Evolutionary conservation across 352 stramenopile species (phyloP).

Genomic region (Phytophthora tubulina): DNA sequence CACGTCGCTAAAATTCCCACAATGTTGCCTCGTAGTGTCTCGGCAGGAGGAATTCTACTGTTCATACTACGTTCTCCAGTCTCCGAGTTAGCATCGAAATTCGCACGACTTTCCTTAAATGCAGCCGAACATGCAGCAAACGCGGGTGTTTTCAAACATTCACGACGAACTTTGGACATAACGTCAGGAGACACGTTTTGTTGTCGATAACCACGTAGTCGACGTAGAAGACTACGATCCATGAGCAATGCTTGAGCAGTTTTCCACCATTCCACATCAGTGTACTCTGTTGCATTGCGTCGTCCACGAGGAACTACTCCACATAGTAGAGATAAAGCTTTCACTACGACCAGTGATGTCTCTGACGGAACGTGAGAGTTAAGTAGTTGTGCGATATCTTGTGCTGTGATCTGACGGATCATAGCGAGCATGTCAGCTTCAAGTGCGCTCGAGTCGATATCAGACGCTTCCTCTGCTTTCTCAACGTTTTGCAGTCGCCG

Average conservation of each 20-base stretch:
- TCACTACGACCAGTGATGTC: conserved; percentile 69
- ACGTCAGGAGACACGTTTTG: conserved; percentile 66
- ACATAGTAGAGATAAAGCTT: conserved; percentile 78
- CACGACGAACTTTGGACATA: conserved; percentile 80
- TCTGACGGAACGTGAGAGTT: conserved; percentile 65
- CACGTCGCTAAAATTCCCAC: conserved; percentile 68
- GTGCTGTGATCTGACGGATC: conserved; percentile 76
- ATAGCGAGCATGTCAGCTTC: conserved; percentile 69
- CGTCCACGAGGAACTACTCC: conserved; percentile 64
- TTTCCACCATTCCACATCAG: conserved; percentile 84
- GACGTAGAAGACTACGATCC: conserved; percentile 73
- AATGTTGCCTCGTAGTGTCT: conserved; percentile 56
- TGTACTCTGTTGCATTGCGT: conserved; percentile 72
- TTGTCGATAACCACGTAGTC: conserved; percentile 63
- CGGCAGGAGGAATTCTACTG: conserved; percentile 43
- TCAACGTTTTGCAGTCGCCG: conserved; percentile 65
- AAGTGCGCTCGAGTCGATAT: conserved; percentile 60
- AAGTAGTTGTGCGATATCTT: conserved; percentile 75
- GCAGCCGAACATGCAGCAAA: conserved; percentile 46
- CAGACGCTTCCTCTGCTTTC: conserved; percentile 53
- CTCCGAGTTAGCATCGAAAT: not conserved
- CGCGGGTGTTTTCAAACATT: conserved; percentile 64
- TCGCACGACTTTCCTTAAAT: conserved; percentile 35
- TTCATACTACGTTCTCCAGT: conserved; percentile 19
- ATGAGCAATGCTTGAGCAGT: conserved; percentile 82